Conservation (phyloP, 2,329 filamentous ascomycete species). For the Penicillium fuscoglaucum region DNA sequence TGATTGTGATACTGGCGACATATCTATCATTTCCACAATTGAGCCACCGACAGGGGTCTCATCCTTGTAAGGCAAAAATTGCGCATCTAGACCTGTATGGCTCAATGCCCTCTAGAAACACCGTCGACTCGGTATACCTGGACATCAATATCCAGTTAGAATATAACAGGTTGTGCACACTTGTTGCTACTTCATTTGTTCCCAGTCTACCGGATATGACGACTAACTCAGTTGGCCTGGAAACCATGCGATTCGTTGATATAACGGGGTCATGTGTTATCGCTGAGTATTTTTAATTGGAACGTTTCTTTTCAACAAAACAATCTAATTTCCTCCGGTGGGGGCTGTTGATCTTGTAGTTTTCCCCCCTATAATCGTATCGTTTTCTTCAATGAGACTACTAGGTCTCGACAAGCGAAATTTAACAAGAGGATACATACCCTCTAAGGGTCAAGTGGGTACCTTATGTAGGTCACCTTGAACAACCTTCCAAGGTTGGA, state of each 20-base stretch:
- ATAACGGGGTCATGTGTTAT: neutral
- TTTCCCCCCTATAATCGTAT: neutral
- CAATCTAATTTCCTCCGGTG: neutral
- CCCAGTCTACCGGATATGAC: neutral
- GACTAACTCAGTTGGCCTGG: neutral
- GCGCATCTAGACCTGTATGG: constrained; percentile 1
- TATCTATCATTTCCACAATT: constrained; percentile 10
- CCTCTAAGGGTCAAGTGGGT: neutral
- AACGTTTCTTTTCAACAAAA: neutral
- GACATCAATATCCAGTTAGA: neutral
- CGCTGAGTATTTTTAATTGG: neutral
- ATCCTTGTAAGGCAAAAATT: neutral
- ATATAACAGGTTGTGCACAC: neutral
- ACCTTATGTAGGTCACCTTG: too few species aligned
- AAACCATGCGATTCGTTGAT: constrained; percentile 8
- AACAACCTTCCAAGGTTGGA: neutral
- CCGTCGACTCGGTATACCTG: neutral
- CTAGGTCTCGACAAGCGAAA: neutral
- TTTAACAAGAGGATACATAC: neutral
- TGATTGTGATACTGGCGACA: neutral
- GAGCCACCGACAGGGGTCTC: constrained; percentile 8
- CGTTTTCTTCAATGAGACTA: neutral
- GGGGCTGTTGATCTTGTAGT: neutral
- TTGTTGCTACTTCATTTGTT: neutral
- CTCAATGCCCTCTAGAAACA: neutral